Percentiles rank a stretch among this genome's conserved stretches.
phyloP scores from a whole-genome alignment of 306 rosid species.

The Trichosanthes cucumerina region DNA sequence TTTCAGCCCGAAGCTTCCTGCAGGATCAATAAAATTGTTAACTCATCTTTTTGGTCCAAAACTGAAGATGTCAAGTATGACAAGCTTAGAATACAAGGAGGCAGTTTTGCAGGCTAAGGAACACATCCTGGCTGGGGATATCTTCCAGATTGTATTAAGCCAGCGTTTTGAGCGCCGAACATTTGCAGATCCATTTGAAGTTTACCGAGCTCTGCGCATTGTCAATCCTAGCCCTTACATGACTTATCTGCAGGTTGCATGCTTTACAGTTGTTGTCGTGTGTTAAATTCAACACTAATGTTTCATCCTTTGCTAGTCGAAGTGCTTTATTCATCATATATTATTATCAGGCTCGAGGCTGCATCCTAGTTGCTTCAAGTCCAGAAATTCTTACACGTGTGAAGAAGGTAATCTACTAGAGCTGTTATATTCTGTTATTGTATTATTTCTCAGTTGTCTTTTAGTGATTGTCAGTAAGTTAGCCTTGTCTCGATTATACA shows the following conservation, averaged over 20 bases:
- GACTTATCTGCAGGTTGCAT: slow-evolving; percentile 78
- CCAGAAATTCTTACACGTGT: slow-evolving; percentile 94
- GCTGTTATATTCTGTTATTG: background rate
- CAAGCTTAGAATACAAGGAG: slow-evolving; percentile 66
- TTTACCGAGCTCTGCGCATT: slow-evolving; percentile 83
- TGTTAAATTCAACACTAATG: background rate
- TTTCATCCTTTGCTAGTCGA: background rate
- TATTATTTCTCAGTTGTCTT: background rate
- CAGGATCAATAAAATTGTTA: slow-evolving; percentile 63
- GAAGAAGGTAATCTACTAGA: slow-evolving; percentile 49
- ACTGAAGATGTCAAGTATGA: slow-evolving; percentile 65
- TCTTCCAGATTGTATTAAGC: slow-evolving; percentile 89
- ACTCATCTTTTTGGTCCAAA: slow-evolving; percentile 65
- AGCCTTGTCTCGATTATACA: background rate
- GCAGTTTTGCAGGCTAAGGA: slow-evolving; percentile 85
- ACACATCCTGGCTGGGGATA: slow-evolving; percentile 91
- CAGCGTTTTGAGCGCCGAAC: slow-evolving; percentile 92
- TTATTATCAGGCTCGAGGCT: slow-evolving; percentile 70
- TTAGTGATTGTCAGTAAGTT: background rate
- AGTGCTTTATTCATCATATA: slow-evolving; percentile 8
- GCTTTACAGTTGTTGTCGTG: background rate
- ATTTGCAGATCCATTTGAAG: slow-evolving; percentile 97
- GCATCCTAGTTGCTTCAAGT: slow-evolving; percentile 96
- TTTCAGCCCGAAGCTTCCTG: slow-evolving; percentile 61
- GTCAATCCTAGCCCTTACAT: slow-evolving; percentile 97